A percentile compares a stretch with the other conserved stretches of the same genome.
Evolutionary conservation across 352 stramenopile genomes (phyloP).

Genomic region (Globisporangium paddicum): DNA sequence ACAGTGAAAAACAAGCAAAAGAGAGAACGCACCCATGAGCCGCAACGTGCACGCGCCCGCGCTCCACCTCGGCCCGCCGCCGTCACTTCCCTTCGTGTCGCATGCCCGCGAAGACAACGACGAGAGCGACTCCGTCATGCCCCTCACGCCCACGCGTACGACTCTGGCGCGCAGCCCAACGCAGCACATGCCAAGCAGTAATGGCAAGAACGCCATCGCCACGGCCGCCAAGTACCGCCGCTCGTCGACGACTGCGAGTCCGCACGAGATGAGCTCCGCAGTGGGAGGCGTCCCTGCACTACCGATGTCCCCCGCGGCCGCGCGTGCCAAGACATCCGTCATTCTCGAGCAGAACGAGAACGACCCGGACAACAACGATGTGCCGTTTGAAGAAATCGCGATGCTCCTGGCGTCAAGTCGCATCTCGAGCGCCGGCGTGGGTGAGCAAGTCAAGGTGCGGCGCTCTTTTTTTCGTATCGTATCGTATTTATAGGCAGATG

Average conservation of each 20-base stretch:
- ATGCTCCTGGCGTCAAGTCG: conserved; percentile 9
- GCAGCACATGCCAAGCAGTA: neutral
- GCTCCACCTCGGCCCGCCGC: neutral
- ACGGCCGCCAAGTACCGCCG: neutral
- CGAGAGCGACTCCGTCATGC: neutral
- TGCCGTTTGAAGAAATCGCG: conserved; percentile 19
- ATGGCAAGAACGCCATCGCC: too few relatives aligned
- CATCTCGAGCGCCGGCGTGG: neutral
- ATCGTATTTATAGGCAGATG: neutral
- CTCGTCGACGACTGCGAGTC: neutral
- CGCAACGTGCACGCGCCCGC: neutral
- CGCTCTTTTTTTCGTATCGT: neutral
- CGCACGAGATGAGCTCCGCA: neutral
- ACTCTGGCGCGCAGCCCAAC: neutral
- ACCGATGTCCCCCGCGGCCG: conserved; percentile 1
- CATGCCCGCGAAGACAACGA: conserved; percentile 4
- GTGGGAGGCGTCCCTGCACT: neutral
- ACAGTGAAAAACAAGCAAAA: conserved; percentile 1
- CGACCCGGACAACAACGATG: conserved; percentile 12
- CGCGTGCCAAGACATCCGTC: conserved; percentile 9
- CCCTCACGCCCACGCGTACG: neutral
- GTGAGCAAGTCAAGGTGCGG: conserved; percentile 18
- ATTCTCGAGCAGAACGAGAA: conserved; percentile 15
- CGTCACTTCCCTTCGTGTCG: conserved; percentile 11
- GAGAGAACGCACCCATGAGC: neutral